These are phyloP conservation scores for Rutstroemia sp. DNA, from an alignment of 2,329 filamentous ascomycete genomes.

Conservation along the genomic window DNA sequence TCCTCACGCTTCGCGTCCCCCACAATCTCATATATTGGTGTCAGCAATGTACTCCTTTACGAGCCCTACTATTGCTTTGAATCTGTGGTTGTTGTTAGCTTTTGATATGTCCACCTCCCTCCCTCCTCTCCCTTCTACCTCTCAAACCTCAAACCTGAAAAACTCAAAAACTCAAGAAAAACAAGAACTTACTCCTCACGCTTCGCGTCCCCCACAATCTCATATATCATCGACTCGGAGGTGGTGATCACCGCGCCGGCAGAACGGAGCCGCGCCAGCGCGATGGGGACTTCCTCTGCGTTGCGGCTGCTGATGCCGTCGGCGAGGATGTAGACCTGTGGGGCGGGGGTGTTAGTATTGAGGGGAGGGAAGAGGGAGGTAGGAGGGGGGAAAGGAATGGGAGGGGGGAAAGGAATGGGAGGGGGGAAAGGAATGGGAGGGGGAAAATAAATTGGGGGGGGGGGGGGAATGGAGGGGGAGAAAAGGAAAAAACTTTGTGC, in stretches of 20 bases:
- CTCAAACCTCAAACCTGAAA: no score
- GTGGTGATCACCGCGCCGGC: constrained; percentile 76
- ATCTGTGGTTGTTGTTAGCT: neutral
- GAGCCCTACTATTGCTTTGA: constrained; percentile 63
- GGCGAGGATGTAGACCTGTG: constrained; percentile 62
- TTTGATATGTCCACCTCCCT: no score
- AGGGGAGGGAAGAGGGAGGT: no score
- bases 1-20: constrained; percentile 68
- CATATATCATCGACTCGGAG: constrained; percentile 85
- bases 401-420: no score
- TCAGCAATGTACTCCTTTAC: constrained; percentile 70
- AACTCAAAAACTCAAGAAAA: no score
- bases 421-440: no score
- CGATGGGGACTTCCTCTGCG: constrained; percentile 69
- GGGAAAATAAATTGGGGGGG: no score
- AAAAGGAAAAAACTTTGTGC: no score
- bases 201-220: constrained; percentile 76
- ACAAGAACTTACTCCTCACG: constrained; percentile 46
- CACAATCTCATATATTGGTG: constrained; percentile 84
- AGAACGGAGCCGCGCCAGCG: constrained; percentile 65
- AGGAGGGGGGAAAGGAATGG: no score
- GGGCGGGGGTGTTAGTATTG: neutral
- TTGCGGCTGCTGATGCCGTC: constrained; percentile 90
- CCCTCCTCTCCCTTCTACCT: no score
- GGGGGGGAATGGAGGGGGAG: no score